phyloP scores from a whole-genome alignment of 1,139 yeast genomes.

The Williopsis jadinii region DNA sequence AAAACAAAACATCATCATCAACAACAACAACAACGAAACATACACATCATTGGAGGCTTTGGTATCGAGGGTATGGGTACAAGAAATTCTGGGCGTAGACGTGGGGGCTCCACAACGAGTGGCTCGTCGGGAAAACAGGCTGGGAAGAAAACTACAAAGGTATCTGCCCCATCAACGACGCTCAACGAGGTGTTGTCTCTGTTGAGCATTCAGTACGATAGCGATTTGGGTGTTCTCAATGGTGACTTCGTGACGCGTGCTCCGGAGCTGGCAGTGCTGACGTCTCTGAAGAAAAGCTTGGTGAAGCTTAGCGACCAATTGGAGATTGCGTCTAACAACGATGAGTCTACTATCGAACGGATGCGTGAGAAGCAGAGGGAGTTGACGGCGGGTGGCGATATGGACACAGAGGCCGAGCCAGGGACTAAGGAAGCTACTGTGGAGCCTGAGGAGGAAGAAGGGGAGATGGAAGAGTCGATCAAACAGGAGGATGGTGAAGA shows the following conservation, averaged over 20 bases:
- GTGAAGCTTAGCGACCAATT: slow-evolving; percentile 43
- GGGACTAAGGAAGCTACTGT: slow-evolving; percentile 5
- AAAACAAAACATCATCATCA: not conserved
- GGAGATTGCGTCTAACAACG: slow-evolving; percentile 39
- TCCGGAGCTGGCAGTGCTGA: slow-evolving; percentile 40
- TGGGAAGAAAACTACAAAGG: slow-evolving; percentile 21
- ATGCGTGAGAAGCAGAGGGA: slow-evolving; percentile 5
- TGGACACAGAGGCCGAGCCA: slow-evolving; percentile 2
- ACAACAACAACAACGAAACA: no score
- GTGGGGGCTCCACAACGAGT: slow-evolving; percentile 5
- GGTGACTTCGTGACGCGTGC: slow-evolving; percentile 47
- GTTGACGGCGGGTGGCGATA: slow-evolving; percentile 8
- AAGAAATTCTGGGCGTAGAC: slow-evolving; percentile 9
- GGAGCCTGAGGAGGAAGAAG: slow-evolving; percentile 2
- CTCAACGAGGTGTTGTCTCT: slow-evolving; percentile 47
- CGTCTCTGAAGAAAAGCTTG: slow-evolving; percentile 40
- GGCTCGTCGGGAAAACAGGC: slow-evolving; percentile 16
- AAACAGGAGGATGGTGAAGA: no score
- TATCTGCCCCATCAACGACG: slow-evolving; percentile 28
- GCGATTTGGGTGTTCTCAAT: slow-evolving; percentile 50
- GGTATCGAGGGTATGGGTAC: not conserved
- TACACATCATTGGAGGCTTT: no score
- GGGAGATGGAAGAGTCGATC: slow-evolving; percentile 1
- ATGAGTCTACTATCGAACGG: slow-evolving; percentile 31
- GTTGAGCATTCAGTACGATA: slow-evolving; percentile 48